Percentiles rank a stretch among this genome's conserved stretches.
Evolutionary conservation across 495 filamentous ascomycete genomes (phyloP).

Genomic region (Trichoderma virens): DNA sequence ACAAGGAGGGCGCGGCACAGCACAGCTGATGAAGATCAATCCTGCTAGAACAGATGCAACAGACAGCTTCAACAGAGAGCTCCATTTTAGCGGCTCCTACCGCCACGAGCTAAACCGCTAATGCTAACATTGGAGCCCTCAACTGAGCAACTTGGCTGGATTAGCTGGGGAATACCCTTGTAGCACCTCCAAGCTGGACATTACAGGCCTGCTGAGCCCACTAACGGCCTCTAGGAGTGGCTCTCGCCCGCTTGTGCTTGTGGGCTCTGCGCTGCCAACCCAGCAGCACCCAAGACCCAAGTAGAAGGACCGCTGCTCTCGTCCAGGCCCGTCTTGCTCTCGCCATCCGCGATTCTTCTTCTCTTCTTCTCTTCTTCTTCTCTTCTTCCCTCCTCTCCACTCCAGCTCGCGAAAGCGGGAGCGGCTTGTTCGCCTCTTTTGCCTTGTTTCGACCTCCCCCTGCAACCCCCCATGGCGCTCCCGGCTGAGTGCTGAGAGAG

Average conservation of each 20-base stretch:
- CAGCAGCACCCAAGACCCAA: neutral
- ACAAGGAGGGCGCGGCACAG: too few species aligned
- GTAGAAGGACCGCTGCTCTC: neutral
- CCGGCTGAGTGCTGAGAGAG: constrained; percentile 13
- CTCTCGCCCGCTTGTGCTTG: neutral
- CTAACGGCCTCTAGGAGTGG: neutral
- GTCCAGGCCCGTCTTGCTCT: neutral
- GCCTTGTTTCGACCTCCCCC: neutral
- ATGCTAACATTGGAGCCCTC: too few species aligned
- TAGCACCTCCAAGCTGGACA: neutral
- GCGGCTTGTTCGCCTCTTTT: neutral
- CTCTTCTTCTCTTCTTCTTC: neutral
- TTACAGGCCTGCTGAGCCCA: constrained; percentile 1
- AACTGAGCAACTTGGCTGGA: too few species aligned
- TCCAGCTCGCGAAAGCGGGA: neutral
- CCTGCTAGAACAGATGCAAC: too few species aligned
- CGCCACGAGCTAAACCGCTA: neutral
- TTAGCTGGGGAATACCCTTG: constrained; percentile 3
- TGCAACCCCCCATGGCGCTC: constrained; percentile 2
- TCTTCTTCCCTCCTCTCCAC: neutral
- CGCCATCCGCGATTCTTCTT: neutral
- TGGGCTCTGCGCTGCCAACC: neutral
- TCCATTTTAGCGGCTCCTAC: neutral
- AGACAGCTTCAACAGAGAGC: neutral
- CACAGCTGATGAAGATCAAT: too few species aligned